Base-by-base conservation (phyloP, 2,329 filamentous ascomycete species). In the Hymenoscyphus fructigenus region DNA sequence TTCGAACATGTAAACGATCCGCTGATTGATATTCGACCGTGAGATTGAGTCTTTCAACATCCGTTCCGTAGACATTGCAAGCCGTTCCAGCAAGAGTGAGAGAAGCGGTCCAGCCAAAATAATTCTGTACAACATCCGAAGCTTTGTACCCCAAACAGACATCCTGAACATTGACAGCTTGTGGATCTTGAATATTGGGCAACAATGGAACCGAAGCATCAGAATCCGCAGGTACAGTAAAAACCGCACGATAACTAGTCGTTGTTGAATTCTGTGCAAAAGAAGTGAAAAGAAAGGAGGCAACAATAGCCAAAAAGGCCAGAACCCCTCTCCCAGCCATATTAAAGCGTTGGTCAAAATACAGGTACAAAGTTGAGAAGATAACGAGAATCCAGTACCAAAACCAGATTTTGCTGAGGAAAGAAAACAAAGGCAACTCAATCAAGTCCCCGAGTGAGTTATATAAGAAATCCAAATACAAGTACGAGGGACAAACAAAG, bases 61-160 rank as follows among this genome's bases (percentile, higher is more conserved):
- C 92, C 7, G 83, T 89, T 0, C 92, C 92, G 68, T 94, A 96
- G 26, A 87, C 84, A 76, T 94, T 90, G 79, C 92, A 95, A 5
- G 88, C 81, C 10, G 80, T 72, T 0, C 91, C 91, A 7, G 89
- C 89, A 12, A 96, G 83, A 2, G 78, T 82, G 58, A 96, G 80
- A 68, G 90, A 83, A 1, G 91, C 92, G 0, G 85, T 90, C 61
- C 95, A 78, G 9, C 85, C 85, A 59, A 79, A 80, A 41, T 76
- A 73, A 0, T 79, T 84, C 60, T 81, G 76, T 60, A 79, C 75
- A 15, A 91, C 80, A 73, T 89, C 86, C 20, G 82, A 84, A 1
- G 88, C 89, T 32, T 74, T 81, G 78, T 92, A 93, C 15, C 90
- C 90, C 0, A 88, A 88, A 71, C 90, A 92, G 12, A 72, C 66